phyloP scores from a whole-genome alignment of 257 asterid species.

The Jaltomata sinuosa region DNA sequence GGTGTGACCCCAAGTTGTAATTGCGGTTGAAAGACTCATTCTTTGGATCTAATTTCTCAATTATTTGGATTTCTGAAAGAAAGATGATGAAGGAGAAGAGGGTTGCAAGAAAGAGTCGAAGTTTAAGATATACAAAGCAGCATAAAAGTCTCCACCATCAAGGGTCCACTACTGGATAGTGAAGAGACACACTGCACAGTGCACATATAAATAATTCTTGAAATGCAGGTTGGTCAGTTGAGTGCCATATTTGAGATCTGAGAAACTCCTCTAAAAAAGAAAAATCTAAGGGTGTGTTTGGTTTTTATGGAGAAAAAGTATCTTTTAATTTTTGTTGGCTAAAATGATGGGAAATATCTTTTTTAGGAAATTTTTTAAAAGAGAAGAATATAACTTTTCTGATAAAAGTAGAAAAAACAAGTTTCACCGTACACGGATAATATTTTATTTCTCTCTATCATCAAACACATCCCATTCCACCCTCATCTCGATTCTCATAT shows the following conservation, averaged over 20 bases:
- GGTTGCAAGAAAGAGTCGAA: neutral
- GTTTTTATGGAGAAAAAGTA: too few relatives aligned
- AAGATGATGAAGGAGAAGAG: neutral
- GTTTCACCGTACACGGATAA: too few relatives aligned
- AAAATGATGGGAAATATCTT: too few relatives aligned
- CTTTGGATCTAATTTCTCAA: neutral
- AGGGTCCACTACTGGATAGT: neutral
- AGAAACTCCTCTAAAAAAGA: neutral
- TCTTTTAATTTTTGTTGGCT: too few relatives aligned
- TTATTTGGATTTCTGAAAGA: neutral
- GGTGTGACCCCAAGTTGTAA: constrained; percentile 16
- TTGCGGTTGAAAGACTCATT: constrained; percentile 24
- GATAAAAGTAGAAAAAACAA: too few relatives aligned
- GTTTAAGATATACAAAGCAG: neutral
- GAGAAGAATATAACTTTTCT: too few relatives aligned
- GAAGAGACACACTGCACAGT: neutral
- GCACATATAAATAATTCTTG: neutral
- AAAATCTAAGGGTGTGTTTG: too few relatives aligned
- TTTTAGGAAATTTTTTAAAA: too few relatives aligned
- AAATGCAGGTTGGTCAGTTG: neutral
- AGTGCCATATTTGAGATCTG: neutral
- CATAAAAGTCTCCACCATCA: neutral
- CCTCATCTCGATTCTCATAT: too few relatives aligned
- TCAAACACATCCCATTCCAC: too few relatives aligned
- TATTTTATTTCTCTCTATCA: too few relatives aligned